These are phyloP conservation scores for Diplosphaera chodatii DNA, from an alignment of 139 green algal genomes.

Conservation along the genomic window DNA sequence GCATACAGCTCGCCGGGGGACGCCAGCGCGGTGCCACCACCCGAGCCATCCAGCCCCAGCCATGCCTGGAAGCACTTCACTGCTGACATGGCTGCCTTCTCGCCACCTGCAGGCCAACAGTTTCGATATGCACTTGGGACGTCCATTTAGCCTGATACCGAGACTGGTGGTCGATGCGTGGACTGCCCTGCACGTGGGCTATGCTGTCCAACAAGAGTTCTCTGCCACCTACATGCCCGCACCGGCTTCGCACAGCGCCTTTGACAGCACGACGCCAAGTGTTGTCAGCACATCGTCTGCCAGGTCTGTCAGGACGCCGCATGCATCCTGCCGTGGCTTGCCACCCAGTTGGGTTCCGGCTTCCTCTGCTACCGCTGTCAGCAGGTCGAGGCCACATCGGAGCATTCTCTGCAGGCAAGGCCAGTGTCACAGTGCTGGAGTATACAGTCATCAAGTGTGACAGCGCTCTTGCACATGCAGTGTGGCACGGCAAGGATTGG, in stretches of 20 bases:
- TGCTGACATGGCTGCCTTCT: not conserved
- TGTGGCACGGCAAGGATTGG: too few species aligned
- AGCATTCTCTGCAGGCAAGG: not conserved
- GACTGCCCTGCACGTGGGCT: too few species aligned
- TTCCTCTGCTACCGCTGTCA: not conserved
- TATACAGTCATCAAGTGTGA: too few species aligned
- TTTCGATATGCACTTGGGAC: too few species aligned
- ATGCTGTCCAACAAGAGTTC: too few species aligned
- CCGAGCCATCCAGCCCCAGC: not conserved
- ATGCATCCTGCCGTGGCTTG: not conserved
- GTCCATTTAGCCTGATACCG: too few species aligned
- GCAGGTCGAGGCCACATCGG: not conserved
- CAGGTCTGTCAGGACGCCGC: not conserved
- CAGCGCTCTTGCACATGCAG: too few species aligned
- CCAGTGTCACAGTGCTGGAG: too few species aligned
- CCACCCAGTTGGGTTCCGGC: not conserved
- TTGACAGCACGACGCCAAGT: not conserved
- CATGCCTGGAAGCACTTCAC: not conserved
- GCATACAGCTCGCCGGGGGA: not conserved
- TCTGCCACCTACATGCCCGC: not conserved
- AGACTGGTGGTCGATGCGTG: too few species aligned
- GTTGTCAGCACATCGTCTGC: not conserved
- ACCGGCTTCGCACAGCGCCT: not conserved
- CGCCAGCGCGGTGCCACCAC: not conserved
- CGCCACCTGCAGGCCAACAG: not conserved